These are phyloP conservation scores for Pulveroboletus sp. DNA, from an alignment of 768 basidiomycete genomes.

Conservation along the genomic window DNA sequence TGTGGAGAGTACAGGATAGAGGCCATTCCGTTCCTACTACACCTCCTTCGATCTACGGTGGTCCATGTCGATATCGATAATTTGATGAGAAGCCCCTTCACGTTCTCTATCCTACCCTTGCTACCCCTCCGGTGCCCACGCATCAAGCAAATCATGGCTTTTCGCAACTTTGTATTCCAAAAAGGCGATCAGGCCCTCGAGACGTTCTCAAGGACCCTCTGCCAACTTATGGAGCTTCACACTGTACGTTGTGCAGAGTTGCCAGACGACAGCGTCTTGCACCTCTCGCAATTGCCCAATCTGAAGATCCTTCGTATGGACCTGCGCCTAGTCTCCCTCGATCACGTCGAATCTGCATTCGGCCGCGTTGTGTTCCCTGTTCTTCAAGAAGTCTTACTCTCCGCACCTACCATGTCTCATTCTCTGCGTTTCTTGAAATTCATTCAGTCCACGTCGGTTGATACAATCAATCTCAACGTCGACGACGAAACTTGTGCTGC, in stretches of 20 bases:
- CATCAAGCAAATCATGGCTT: conserved; percentile 26
- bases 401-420: conserved; percentile 20
- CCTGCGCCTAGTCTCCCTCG: conserved; percentile 21
- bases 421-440: conserved; percentile 24
- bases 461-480: conserved; percentile 31
- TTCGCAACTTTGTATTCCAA: conserved; percentile 26
- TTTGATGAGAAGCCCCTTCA: conserved; percentile 24
- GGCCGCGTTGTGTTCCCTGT: conserved; percentile 15
- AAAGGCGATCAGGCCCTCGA: conserved; percentile 22
- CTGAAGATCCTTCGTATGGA: conserved; percentile 25
- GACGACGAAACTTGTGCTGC: conserved; percentile 28
- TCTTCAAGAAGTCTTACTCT: conserved; percentile 21
- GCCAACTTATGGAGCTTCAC: conserved; percentile 20
- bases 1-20: conserved; percentile 23
- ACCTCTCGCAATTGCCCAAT: conserved; percentile 20
- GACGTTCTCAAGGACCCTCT: conserved; percentile 20
- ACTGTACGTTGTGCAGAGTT: conserved; percentile 25
- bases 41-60: conserved; percentile 24
- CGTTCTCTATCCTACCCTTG: conserved; percentile 13
- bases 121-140: conserved; percentile 21
- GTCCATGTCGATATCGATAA: conserved; percentile 28
- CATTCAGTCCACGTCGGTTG: conserved; percentile 24
- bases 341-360: conserved; percentile 14
- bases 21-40: conserved; percentile 21
- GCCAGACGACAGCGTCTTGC: conserved; percentile 20